Conservation (phyloP, 1,139 yeast genomes). For the Saccharomyces uvarum region DNA sequence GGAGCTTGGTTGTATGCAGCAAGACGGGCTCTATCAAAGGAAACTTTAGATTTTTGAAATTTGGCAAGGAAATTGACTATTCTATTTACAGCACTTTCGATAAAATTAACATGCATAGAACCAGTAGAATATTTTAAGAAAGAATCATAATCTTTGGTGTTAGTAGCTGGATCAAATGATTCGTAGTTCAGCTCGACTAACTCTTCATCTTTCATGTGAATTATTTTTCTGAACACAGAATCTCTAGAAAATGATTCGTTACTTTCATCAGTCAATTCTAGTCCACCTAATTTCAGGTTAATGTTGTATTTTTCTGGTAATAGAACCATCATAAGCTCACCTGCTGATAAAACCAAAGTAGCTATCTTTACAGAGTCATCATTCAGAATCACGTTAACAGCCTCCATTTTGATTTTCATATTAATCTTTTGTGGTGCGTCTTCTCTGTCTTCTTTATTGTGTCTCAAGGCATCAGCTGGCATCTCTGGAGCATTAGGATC, state of each 20-base stretch:
- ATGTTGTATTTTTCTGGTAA: constrained; percentile 76
- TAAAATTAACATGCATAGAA: constrained; percentile 63
- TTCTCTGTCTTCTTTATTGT: constrained; percentile 49
- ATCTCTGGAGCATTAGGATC: constrained; percentile 64
- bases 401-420: constrained; percentile 60
- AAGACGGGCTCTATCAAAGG: constrained; percentile 81
- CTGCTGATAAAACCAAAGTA: constrained; percentile 67
- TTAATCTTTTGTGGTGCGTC: constrained; percentile 67
- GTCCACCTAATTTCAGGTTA: constrained; percentile 68
- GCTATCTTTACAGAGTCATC: constrained; percentile 82
- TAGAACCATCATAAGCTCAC: constrained; percentile 56
- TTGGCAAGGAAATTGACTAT: constrained; percentile 62
- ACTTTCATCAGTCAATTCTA: constrained; percentile 70
- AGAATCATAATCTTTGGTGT: constrained; percentile 46
- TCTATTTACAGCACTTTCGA: constrained; percentile 70
- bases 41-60: constrained; percentile 76
- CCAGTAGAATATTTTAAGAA: constrained; percentile 63
- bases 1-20: constrained; percentile 59
- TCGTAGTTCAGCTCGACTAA: constrained; percentile 79
- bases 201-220: constrained; percentile 76
- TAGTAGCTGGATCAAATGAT: constrained; percentile 57
- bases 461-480: constrained; percentile 62
- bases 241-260: constrained; percentile 55
- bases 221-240: constrained; percentile 47
- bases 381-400: constrained; percentile 67